Conservation (phyloP, 768 basidiomycete genomes). For the Amanita jacksonii region DNA sequence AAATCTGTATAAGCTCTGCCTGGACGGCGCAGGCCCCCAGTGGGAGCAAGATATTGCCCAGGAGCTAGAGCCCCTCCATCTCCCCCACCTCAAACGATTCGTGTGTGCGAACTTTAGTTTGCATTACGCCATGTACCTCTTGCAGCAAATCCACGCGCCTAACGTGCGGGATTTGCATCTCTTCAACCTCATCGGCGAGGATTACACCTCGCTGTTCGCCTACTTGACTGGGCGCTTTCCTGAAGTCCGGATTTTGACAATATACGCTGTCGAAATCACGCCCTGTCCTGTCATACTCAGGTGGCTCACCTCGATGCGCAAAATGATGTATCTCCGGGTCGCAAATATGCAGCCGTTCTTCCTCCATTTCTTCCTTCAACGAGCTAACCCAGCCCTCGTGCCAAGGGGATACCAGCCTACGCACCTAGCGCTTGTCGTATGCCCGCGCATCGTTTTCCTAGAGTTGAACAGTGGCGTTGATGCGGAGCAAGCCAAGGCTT, state of each 20-base stretch:
- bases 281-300: slow-evolving; percentile 26
- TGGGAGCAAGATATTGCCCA: slow-evolving; percentile 16
- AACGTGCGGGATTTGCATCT: slow-evolving; percentile 48
- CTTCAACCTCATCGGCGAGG: slow-evolving; percentile 39
- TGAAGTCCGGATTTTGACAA: slow-evolving; percentile 43
- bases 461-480: slow-evolving; percentile 37
- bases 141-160: slow-evolving; percentile 45
- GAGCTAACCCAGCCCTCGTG: slow-evolving; percentile 14
- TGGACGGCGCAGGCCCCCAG: slow-evolving; percentile 56
- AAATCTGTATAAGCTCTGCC: slow-evolving; percentile 39
- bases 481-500: slow-evolving; percentile 22
- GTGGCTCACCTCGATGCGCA: slow-evolving; percentile 53
- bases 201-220: slow-evolving; percentile 41
- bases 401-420: slow-evolving; percentile 2
- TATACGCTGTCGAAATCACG: slow-evolving; percentile 34
- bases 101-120: slow-evolving; percentile 48
- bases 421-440: slow-evolving; percentile 21
- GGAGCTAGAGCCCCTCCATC: slow-evolving; percentile 28
- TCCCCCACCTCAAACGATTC: slow-evolving; percentile 42
- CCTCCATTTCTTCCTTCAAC: slow-evolving; percentile 40
- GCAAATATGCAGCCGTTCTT: slow-evolving; percentile 32
- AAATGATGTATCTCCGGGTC: slow-evolving; percentile 39
- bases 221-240: slow-evolving; percentile 39
- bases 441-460: slow-evolving; percentile 34
- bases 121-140: slow-evolving; percentile 35